phyloP scores from a whole-genome alignment of 192 early-diverging fungal species.

The Coemansia aciculifera region DNA sequence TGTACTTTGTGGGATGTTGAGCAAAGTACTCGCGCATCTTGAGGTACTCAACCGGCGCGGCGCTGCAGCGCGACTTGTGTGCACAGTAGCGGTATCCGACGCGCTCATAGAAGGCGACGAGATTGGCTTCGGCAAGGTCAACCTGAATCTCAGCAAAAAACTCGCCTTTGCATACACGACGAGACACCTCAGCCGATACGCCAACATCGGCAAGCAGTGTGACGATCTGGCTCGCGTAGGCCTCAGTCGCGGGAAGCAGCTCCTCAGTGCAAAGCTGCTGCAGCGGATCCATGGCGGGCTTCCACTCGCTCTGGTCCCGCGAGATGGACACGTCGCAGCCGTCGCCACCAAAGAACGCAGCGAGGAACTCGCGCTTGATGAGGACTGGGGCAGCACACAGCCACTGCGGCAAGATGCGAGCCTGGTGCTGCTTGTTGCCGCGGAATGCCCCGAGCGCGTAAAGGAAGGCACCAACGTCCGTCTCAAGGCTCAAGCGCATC shows the following conservation, averaged over 20 bases:
- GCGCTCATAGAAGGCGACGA: constrained; percentile 30
- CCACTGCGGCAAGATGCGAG: constrained; percentile 18
- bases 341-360: constrained; percentile 11
- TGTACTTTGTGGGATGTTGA: background rate
- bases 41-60: constrained; percentile 25
- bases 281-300: constrained; percentile 12
- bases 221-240: constrained; percentile 14
- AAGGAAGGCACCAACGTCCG: constrained; percentile 5
- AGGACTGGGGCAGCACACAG: constrained; percentile 20
- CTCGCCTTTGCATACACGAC: background rate
- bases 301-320: constrained; percentile 7
- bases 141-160: constrained; percentile 8
- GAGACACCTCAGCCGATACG: constrained; percentile 11
- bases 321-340: constrained; percentile 11
- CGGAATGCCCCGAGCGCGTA: constrained; percentile 9
- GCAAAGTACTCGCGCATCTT: constrained; percentile 17
- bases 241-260: constrained; percentile 7
- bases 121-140: background rate
- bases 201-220: constrained; percentile 25
- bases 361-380: constrained; percentile 35
- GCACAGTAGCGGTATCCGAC: constrained; percentile 26
- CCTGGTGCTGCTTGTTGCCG: background rate
- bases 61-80: constrained; percentile 17
- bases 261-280: constrained; percentile 8
- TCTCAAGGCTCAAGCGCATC: background rate